A percentile compares a stretch with the other conserved stretches of the same genome.
These are phyloP conservation scores for Rhodocollybia butyracea DNA, from an alignment of 768 basidiomycete species.

Conservation along the genomic window DNA sequence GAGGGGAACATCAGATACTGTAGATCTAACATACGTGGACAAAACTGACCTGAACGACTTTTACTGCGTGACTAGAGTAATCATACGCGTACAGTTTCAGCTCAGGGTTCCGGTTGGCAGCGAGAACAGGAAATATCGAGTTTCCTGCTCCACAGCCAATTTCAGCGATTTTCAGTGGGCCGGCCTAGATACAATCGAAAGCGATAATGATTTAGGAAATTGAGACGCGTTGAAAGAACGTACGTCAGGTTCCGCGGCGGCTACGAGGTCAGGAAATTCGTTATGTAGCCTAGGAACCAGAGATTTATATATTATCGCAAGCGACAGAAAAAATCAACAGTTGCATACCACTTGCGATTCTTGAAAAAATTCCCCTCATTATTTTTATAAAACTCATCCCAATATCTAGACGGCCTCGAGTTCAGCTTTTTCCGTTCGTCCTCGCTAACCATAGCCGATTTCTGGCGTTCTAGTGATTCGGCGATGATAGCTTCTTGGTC, in stretches of 20 bases:
- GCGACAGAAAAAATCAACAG: not conserved
- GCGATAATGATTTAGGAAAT: conserved; percentile 11
- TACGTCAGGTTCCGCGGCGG: conserved; percentile 65
- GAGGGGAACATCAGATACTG: not conserved
- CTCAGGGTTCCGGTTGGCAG: conserved; percentile 77
- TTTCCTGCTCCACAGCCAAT: conserved; percentile 98
- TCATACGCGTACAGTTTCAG: conserved; percentile 82
- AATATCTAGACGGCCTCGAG: conserved; percentile 68
- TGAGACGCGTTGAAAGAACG: no score
- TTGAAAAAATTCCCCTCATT: conserved; percentile 91
- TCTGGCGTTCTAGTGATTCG: conserved; percentile 68
- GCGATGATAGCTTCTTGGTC: conserved; percentile 77
- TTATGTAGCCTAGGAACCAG: conserved; percentile 63
- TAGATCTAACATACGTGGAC: not conserved
- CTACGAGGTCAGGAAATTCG: conserved; percentile 90
- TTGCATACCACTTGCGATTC: conserved; percentile 74
- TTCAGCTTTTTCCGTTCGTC: conserved; percentile 72
- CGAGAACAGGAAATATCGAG: conserved; percentile 84
- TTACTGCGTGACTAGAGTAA: conserved; percentile 85
- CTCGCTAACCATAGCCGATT: conserved; percentile 65
- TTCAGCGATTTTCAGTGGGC: conserved; percentile 74
- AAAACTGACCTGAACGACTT: conserved; percentile 74
- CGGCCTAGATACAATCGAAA: conserved; percentile 51
- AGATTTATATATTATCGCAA: not conserved
- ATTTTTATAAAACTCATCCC: conserved; percentile 90